Percentiles rank a stretch among this genome's conserved stretches.
phyloP scores from a whole-genome alignment of 2,329 filamentous ascomycete genomes.

The Epichloe glyceriae region DNA sequence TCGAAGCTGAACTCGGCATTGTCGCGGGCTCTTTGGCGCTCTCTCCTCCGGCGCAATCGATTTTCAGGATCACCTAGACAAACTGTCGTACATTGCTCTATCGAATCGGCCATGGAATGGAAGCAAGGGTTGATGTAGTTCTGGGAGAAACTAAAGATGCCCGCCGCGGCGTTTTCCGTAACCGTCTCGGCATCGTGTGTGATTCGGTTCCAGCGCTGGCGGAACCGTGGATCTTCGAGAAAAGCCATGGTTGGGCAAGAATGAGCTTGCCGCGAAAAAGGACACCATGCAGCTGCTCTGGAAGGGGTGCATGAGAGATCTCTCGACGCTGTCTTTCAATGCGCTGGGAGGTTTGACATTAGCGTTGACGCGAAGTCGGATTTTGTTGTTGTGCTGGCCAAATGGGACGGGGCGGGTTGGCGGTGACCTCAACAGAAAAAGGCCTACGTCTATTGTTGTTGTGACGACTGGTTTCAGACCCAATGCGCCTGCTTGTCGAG shows the following conservation, averaged over 20 bases:
- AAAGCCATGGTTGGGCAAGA: slow-evolving; percentile 36
- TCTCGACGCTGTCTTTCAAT: neutral
- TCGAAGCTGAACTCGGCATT: slow-evolving; percentile 80
- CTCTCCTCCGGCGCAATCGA: slow-evolving; percentile 52
- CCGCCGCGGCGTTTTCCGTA: slow-evolving; percentile 82
- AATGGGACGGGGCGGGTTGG: neutral
- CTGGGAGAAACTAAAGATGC: slow-evolving; percentile 81
- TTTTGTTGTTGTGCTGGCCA: neutral
- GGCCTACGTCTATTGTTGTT: neutral
- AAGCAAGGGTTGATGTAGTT: slow-evolving; percentile 76
- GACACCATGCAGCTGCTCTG: neutral
- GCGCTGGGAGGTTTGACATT: neutral
- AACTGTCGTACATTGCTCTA: slow-evolving; percentile 60
- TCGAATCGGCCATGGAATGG: slow-evolving; percentile 46
- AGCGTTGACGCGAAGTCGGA: neutral
- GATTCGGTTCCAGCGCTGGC: slow-evolving; percentile 87
- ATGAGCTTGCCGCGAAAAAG: slow-evolving; percentile 4
- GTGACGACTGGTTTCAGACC: neutral
- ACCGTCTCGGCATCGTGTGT: slow-evolving; percentile 81
- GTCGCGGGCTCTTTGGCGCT: slow-evolving; percentile 45
- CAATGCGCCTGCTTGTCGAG: neutral
- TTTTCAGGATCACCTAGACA: slow-evolving; percentile 64
- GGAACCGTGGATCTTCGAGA: slow-evolving; percentile 72
- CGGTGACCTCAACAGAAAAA: neutral
- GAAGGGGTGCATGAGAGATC: neutral